Evolutionary conservation across 1,139 yeast species (phyloP).

Genomic region (Pichia sp.): DNA sequence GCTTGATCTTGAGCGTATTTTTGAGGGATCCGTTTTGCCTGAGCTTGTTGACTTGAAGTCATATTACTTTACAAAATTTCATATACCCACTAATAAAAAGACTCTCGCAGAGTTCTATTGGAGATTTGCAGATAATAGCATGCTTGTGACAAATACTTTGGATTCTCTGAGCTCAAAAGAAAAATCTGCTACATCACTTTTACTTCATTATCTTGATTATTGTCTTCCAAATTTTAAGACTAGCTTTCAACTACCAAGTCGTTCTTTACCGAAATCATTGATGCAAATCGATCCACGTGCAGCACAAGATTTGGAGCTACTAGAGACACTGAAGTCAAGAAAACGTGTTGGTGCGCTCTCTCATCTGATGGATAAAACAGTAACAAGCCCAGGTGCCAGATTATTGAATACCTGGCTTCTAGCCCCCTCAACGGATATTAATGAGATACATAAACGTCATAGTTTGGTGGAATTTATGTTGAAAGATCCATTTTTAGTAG

Average conservation of each 20-base stretch:
- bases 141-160: slow-evolving; percentile 18
- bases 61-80: slow-evolving; percentile 53
- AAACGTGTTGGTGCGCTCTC: slow-evolving; percentile 63
- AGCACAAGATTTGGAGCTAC: slow-evolving; percentile 71
- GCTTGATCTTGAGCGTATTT: slow-evolving; percentile 29
- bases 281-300: slow-evolving; percentile 83
- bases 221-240: slow-evolving; percentile 47
- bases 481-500: slow-evolving; percentile 33
- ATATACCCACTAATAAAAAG: slow-evolving; percentile 28
- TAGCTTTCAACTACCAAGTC: slow-evolving; percentile 45
- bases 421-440: slow-evolving; percentile 62
- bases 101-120: slow-evolving; percentile 29
- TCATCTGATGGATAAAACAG: slow-evolving; percentile 61
- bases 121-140: slow-evolving; percentile 26
- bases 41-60: slow-evolving; percentile 55
- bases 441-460: slow-evolving; percentile 55
- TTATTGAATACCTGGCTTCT: slow-evolving; percentile 72
- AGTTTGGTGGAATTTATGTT: slow-evolving; percentile 49
- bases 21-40: slow-evolving; percentile 47
- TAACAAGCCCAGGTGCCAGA: slow-evolving; percentile 77
- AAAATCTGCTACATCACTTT: slow-evolving; percentile 45
- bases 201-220: slow-evolving; percentile 50
- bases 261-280: slow-evolving; percentile 40
- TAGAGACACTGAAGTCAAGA: slow-evolving; percentile 48
- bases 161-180: slow-evolving; percentile 36